Evolutionary conservation across 371 early-diverging fungal genomes (phyloP), one percentile per base, ranked within the genome.

Genomic region (Funneliformis caledonium): DNA sequence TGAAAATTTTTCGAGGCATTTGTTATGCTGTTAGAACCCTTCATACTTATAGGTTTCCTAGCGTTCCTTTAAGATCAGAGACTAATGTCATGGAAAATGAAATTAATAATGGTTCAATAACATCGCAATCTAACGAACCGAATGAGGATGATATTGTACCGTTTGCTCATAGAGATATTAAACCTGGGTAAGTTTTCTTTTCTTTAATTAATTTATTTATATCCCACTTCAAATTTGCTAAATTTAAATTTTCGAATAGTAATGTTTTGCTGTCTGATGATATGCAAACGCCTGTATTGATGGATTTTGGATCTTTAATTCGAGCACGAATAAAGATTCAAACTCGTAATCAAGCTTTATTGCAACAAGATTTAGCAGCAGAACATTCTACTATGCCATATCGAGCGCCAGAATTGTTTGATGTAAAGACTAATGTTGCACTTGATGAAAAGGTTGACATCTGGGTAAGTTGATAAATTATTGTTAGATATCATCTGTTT

Each of bases 361-460:
- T 82, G 64, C 90, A 93, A 81, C 94, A 95, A 84, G 95, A 95
- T 72, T 82, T 90, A 33, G 95, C 95, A 11, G 93, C 93, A 0
- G 91, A 93, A 64, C 86, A 90, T 74, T 92, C 92, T 76, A 89
- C 94, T 0, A 92, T 94, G 93, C 90, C 93, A 19, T 95, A 92
- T 69, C 86, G 95, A 33, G 94, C 95, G 4, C 95, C 95, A 0
- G 95, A 95, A 82, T 85, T 95, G 45, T 95, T 95, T 86, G 94
- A 95, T 83, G 94, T 93, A 48, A 92, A 93, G 81, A 86, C 89
- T 0, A 92, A 86, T 2, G 83, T 88, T 0, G 83, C 80, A 7
- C 76, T 95, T 37, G 90, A 91, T 80, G 93, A 93, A 81, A 91
- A 92, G 59, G 92, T 93, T 5, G 95, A 95, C 84, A 88, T 95